Conservation (phyloP, 1,284 basidiomycete species). For the Cryptococcus wingfieldii region DNA sequence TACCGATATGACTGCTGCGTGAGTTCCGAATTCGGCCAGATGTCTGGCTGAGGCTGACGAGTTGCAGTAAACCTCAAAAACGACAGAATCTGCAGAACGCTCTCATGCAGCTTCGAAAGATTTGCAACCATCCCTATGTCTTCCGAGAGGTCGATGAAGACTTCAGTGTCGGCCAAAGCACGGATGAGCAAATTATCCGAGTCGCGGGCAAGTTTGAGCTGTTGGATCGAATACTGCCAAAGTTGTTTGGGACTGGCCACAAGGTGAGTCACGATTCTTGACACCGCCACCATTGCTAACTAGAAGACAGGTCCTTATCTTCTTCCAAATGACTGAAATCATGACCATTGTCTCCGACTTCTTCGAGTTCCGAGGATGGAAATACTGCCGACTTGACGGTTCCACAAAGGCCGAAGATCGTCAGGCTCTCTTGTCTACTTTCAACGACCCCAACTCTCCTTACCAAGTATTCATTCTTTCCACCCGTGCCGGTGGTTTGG, state of each 20-base stretch:
- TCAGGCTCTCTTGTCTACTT: constrained; percentile 79
- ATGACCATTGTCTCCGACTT: constrained; percentile 99
- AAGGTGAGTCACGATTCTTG: constrained; percentile 55
- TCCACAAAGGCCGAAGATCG: constrained; percentile 98
- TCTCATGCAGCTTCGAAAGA: constrained; percentile 98
- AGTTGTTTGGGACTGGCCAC: constrained; percentile 88
- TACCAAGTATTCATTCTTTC: constrained; percentile 94
- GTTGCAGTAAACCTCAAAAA: constrained; percentile 42
- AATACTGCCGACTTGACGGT: constrained; percentile 93
- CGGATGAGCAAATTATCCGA: constrained; percentile 79
- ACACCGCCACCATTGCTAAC: too few species aligned
- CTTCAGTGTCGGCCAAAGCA: constrained; percentile 57
- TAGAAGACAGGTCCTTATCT: constrained; percentile 62
- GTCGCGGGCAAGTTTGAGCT: constrained; percentile 93
- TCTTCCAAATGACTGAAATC: constrained; percentile 99
- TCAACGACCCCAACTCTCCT: constrained; percentile 87
- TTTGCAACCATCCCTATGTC: constrained; percentile 96
- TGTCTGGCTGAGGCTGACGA: constrained; percentile 13
- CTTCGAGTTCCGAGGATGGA: constrained; percentile 81
- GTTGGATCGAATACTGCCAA: constrained; percentile 88
- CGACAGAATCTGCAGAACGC: constrained; percentile 73
- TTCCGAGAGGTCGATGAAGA: constrained; percentile 84
- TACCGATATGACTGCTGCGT: constrained; percentile 37
- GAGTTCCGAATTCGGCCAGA: constrained; percentile 6
- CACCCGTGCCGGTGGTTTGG: constrained; percentile 94